Evolutionary conservation across 805 yeast genomes (phyloP).

Genomic region (Priceomyces fermenticarens): DNA sequence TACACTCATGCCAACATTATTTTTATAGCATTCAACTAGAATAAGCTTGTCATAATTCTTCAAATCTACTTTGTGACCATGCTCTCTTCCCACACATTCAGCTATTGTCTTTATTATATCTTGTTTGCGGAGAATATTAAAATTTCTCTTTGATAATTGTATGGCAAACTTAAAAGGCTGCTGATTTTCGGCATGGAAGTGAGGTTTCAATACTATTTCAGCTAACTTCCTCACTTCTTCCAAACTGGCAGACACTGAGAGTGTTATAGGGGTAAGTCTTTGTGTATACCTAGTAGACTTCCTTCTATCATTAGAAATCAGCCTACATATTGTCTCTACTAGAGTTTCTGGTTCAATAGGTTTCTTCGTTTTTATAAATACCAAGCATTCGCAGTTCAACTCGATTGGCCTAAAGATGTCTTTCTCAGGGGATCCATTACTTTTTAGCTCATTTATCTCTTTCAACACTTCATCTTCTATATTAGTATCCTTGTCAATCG

Average conservation of each 20-base stretch:
- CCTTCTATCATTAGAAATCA: constrained; percentile 45
- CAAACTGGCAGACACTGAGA: constrained; percentile 67
- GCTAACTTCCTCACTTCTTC: constrained; percentile 66
- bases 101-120: constrained; percentile 76
- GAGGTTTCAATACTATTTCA: constrained; percentile 58
- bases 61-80: constrained; percentile 76
- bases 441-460: constrained; percentile 66
- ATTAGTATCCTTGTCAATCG: constrained; percentile 27
- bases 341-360: constrained; percentile 79
- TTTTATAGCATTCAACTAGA: constrained; percentile 84
- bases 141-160: constrained; percentile 74
- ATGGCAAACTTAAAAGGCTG: constrained; percentile 65
- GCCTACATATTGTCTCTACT: constrained; percentile 62
- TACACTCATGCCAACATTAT: constrained; percentile 83
- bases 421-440: constrained; percentile 40
- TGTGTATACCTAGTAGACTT: constrained; percentile 74
- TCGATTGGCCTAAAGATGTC: constrained; percentile 54
- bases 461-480: constrained; percentile 74
- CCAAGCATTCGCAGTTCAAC: constrained; percentile 76
- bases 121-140: constrained; percentile 65
- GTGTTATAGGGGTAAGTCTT: constrained; percentile 75
- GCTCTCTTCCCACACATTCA: constrained; percentile 62
- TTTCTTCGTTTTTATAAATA: constrained; percentile 74
- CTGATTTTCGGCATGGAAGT: constrained; percentile 54
- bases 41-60: constrained; percentile 75